Percentiles rank a stretch among this genome's conserved stretches.
Evolutionary conservation across 805 yeast species (phyloP).

Genomic region (Wickerhamiella nectarea): DNA sequence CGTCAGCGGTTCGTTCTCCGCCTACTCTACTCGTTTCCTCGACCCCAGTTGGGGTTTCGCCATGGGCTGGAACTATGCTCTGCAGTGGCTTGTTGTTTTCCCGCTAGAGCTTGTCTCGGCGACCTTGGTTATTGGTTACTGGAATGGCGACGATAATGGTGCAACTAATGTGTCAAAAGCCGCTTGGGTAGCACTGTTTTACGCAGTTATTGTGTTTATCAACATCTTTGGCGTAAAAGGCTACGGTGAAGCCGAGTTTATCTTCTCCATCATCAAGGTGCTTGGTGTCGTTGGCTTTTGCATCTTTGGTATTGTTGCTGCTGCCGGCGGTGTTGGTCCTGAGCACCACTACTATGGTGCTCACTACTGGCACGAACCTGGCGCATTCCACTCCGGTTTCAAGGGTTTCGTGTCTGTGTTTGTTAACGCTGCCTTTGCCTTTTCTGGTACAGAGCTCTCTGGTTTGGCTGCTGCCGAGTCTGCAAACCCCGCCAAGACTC

Average conservation of each 20-base stretch:
- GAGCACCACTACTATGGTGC: slow-evolving; percentile 41
- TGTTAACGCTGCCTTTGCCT: slow-evolving; percentile 63
- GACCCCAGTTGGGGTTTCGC: slow-evolving; percentile 53
- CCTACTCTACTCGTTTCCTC: slow-evolving; percentile 41
- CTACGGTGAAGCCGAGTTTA: slow-evolving; percentile 49
- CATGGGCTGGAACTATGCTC: slow-evolving; percentile 49
- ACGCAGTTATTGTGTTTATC: slow-evolving; percentile 31
- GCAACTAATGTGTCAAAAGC: slow-evolving; percentile 34
- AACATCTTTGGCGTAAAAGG: slow-evolving; percentile 40
- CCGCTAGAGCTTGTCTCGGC: slow-evolving; percentile 51
- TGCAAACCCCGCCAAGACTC: slow-evolving; percentile 46
- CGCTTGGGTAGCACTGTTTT: slow-evolving; percentile 38
- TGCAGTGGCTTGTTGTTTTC: slow-evolving; percentile 43
- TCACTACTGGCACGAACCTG: slow-evolving; percentile 30
- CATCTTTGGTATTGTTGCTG: slow-evolving; percentile 38
- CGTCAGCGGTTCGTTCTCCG: slow-evolving; percentile 43
- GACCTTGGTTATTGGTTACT: slow-evolving; percentile 36
- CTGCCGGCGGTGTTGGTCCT: slow-evolving; percentile 46
- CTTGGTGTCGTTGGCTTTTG: slow-evolving; percentile 41
- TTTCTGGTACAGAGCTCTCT: slow-evolving; percentile 58
- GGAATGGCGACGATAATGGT: slow-evolving; percentile 46
- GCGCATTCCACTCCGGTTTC: slow-evolving; percentile 45
- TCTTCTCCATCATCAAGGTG: slow-evolving; percentile 39
- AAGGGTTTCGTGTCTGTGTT: slow-evolving; percentile 55
- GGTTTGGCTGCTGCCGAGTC: slow-evolving; percentile 69